A percentile compares a stretch with the other conserved stretches of the same genome.
These are phyloP conservation scores for Trichoderma erinaceum DNA, from an alignment of 495 filamentous ascomycete genomes.

Conservation along the genomic window DNA sequence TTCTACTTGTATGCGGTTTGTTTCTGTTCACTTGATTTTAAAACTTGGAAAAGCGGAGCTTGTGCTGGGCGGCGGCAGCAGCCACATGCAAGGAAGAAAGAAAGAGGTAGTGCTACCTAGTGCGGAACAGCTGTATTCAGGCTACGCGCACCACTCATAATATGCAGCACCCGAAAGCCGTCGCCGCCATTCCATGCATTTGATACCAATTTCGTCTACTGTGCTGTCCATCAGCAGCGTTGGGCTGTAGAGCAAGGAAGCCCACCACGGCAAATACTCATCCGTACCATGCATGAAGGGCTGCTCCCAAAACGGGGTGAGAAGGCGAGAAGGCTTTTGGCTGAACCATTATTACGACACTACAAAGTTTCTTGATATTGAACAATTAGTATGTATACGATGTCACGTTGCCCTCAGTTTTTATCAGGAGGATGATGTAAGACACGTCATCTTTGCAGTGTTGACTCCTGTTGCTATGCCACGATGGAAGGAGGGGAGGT, in stretches of 20 bases:
- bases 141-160: not conserved
- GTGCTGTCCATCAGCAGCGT: not conserved
- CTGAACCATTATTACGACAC: no score
- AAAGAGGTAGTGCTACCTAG: not conserved
- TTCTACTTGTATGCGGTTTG: not conserved
- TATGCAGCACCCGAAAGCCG: not conserved
- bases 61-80: not conserved
- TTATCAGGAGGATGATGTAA: not conserved
- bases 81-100: not conserved
- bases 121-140: no score
- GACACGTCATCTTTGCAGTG: not conserved
- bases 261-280: no score
- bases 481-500: no score
- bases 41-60: slow-evolving; percentile 1
- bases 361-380: not conserved
- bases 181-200: slow-evolving; percentile 1
- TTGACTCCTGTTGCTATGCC: not conserved
- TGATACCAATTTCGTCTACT: not conserved
- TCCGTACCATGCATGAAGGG: no score
- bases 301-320: no score
- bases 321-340: no score
- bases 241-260: no score
- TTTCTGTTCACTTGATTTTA: not conserved
- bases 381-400: not conserved
- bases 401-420: not conserved